Evolutionary conservation across 225 moss, liverwort and hornwort genomes (phyloP), one percentile per base, ranked within the genome.

Genomic region (Pseudisothecium myosuroides): DNA sequence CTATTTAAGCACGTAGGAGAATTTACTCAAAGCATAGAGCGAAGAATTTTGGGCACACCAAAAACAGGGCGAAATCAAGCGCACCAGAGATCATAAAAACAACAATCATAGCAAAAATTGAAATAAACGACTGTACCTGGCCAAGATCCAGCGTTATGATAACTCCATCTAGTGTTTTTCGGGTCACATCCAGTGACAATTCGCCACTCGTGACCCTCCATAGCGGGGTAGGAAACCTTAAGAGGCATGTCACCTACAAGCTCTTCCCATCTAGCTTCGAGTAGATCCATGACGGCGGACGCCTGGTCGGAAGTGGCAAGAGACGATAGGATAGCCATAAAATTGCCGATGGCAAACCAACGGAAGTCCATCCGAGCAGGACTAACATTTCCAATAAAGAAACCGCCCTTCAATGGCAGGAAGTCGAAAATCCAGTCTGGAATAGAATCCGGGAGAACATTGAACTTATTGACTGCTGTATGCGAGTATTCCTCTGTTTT

Each of bases 381-480:
- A 79, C 98, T 98, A 41, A 98, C 98, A 76, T 98, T 98, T 67
- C 98, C 98, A 72, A 98, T 96, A 81, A 98, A 97, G 82, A 94
- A 98, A 28, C 98, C 98, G 61, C 98, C 98, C 90, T 97, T 98
- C 93, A 98, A 88, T 24, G 98, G 98, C 90, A 98, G 92, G 86
- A 97, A 98, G 82, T 98, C 98, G 85, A 98, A 98, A 43, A 98
- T 93, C 98, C 98, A 98, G 89, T 98, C 98, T 22, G 98, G 98
- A 84, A 98, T 96, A 56, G 98, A 98, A 75, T 97, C 98, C 21
- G 98, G 98, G 81, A 97, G 91, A 34, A 98, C 98, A 88, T 98
- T 98, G 91, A 98, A 98, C 85, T 98, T 98, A 85, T 98, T 98
- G 65, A 98, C 98, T 24, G 98, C 98, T 29, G 98, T 98, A 84